These are phyloP conservation scores for Sistotremastrum niveocremeum DNA, from an alignment of 768 basidiomycete species.

Conservation along the genomic window DNA sequence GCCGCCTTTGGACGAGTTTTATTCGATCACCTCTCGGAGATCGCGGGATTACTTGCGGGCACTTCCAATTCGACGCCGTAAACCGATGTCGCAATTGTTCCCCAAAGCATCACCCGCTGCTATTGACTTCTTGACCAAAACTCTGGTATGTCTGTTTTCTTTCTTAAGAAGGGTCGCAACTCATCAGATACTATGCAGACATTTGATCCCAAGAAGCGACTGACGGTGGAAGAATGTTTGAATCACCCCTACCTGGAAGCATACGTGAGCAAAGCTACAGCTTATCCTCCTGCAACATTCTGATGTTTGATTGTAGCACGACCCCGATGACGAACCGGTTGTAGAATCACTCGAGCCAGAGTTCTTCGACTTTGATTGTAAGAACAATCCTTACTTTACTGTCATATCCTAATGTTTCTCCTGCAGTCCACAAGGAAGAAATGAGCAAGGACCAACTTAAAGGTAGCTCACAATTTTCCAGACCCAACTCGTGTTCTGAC, in stretches of 20 bases:
- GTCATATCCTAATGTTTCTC: slow-evolving; percentile 2
- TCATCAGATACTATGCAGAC: slow-evolving; percentile 34
- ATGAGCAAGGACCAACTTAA: slow-evolving; percentile 94
- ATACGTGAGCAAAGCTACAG: slow-evolving; percentile 35
- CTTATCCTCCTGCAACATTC: slow-evolving; percentile 16
- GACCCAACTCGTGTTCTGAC: too few species aligned
- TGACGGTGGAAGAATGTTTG: slow-evolving; percentile 87
- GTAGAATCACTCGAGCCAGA: slow-evolving; percentile 91
- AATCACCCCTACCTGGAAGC: slow-evolving; percentile 93
- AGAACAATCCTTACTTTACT: slow-evolving; percentile 17
- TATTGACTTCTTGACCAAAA: slow-evolving; percentile 68
- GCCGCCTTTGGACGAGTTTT: slow-evolving; percentile 94
- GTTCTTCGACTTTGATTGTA: slow-evolving; percentile 96
- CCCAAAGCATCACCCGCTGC: slow-evolving; percentile 81
- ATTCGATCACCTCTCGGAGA: slow-evolving; percentile 84
- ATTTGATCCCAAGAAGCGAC: slow-evolving; percentile 95
- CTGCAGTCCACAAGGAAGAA: slow-evolving; percentile 82
- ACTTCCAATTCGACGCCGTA: slow-evolving; percentile 82
- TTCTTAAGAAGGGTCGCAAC: not conserved
- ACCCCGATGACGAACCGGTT: slow-evolving; percentile 92
- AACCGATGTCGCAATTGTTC: slow-evolving; percentile 73
- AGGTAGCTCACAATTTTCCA: slow-evolving; percentile 1
- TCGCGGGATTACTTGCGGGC: slow-evolving; percentile 94
- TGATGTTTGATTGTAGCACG: slow-evolving; percentile 40
- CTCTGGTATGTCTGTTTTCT: slow-evolving; percentile 37